Evolutionary conservation across 805 yeast species (phyloP).

Genomic region (Groenewaldozyma salmanticensis): DNA sequence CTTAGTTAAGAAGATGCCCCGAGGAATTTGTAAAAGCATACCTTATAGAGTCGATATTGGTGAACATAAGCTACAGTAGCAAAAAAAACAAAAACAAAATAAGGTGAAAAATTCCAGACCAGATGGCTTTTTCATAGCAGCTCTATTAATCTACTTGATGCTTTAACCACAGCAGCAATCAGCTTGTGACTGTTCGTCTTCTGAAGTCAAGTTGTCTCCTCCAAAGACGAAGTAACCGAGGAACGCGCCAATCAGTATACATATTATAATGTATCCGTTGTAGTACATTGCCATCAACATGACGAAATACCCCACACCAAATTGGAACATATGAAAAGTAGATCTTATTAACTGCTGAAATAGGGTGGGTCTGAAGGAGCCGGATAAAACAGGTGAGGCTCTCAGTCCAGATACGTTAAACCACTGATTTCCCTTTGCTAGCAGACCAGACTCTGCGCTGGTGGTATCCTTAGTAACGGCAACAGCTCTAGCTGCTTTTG

Average conservation of each 20-base stretch:
- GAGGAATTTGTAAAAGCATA: no score
- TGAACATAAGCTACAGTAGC: no score
- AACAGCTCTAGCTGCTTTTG: neutral
- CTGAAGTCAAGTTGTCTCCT: slow-evolving; percentile 32
- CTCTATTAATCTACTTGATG: no score
- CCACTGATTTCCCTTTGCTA: neutral
- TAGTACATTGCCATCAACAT: slow-evolving; percentile 71
- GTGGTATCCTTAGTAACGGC: slow-evolving; percentile 11
- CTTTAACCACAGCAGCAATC: neutral
- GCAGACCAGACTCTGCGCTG: neutral
- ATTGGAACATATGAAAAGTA: slow-evolving; percentile 43
- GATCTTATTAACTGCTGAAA: slow-evolving; percentile 45
- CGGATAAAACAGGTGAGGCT: neutral
- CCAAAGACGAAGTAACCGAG: slow-evolving; percentile 48
- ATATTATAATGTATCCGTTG: slow-evolving; percentile 57
- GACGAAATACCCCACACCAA: slow-evolving; percentile 55
- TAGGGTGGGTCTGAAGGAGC: slow-evolving; percentile 28
- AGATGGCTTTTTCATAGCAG: no score
- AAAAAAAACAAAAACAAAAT: no score
- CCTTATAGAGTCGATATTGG: no score
- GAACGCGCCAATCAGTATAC: slow-evolving; percentile 53
- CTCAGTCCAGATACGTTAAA: neutral
- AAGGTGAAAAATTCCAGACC: no score
- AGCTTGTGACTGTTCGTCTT: slow-evolving; percentile 9
- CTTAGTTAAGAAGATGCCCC: no score